phyloP scores from a whole-genome alignment of 306 rosid genomes.

The Biancaea sappan region DNA sequence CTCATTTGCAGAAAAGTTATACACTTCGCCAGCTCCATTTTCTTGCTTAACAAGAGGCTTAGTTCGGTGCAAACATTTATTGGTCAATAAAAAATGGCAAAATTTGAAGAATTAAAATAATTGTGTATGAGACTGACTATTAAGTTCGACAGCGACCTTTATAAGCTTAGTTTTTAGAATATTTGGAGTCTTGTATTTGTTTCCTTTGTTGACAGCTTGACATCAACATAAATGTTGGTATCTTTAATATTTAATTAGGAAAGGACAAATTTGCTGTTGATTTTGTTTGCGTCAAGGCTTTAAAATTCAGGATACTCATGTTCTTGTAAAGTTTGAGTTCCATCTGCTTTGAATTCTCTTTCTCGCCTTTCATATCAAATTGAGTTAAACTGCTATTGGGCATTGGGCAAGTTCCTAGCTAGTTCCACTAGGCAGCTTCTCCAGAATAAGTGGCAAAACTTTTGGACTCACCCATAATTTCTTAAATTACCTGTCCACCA shows the following conservation, averaged over 20 bases:
- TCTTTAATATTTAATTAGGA: background rate
- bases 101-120: background rate
- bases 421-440: background rate
- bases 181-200: background rate
- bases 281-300: background rate
- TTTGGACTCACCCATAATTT: background rate
- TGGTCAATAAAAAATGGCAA: background rate
- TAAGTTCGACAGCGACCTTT: background rate
- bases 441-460: background rate
- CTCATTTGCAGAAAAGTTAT: background rate
- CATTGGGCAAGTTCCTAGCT: background rate
- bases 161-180: background rate
- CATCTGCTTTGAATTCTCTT: background rate
- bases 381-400: background rate
- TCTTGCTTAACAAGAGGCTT: background rate
- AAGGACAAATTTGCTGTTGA: slow-evolving; percentile 14
- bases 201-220: slow-evolving; percentile 10
- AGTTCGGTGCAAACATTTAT: background rate
- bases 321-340: background rate
- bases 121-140: background rate
- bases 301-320: background rate
- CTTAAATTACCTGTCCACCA: background rate
- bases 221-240: background rate
- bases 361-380: background rate
- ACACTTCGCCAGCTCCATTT: background rate